phyloP scores from a whole-genome alignment of 768 basidiomycete genomes.

The Pulveroboletus ravenelii region DNA sequence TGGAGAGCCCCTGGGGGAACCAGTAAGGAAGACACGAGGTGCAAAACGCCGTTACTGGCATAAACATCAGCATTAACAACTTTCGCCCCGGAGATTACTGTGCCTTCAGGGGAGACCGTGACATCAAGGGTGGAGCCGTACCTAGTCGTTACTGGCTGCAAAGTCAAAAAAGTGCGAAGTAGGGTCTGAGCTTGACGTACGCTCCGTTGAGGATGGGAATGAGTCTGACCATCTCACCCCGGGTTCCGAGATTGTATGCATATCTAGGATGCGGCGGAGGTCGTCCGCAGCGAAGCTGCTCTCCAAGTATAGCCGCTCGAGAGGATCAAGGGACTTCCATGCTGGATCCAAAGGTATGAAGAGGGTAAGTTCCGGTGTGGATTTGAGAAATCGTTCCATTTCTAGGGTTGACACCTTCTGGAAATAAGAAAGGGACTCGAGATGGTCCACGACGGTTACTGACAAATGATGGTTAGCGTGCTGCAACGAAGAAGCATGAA shows the following conservation, averaged over 20 bases:
- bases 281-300: constrained; percentile 84
- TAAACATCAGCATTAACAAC: constrained; percentile 80
- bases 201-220: constrained; percentile 45
- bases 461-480: constrained; percentile 2
- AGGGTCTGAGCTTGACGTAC: constrained; percentile 39
- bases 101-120: constrained; percentile 47
- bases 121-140: constrained; percentile 66
- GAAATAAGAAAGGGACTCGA: constrained; percentile 68
- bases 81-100: constrained; percentile 51
- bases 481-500: neutral
- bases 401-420: constrained; percentile 62
- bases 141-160: constrained; percentile 58
- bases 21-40: constrained; percentile 80
- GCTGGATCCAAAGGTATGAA: constrained; percentile 87
- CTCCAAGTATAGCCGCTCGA: constrained; percentile 85
- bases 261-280: constrained; percentile 67
- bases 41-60: constrained; percentile 92
- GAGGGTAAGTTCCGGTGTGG: constrained; percentile 70
- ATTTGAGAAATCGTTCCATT: constrained; percentile 53
- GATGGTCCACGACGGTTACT: constrained; percentile 60
- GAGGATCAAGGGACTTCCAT: constrained; percentile 69
- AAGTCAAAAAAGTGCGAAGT: constrained; percentile 11
- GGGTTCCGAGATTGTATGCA: constrained; percentile 63
- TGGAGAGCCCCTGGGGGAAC: constrained; percentile 69
- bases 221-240: constrained; percentile 65